Base-by-base conservation (phyloP, 352 stramenopile species). In the Globisporangium cylindrosporum region DNA sequence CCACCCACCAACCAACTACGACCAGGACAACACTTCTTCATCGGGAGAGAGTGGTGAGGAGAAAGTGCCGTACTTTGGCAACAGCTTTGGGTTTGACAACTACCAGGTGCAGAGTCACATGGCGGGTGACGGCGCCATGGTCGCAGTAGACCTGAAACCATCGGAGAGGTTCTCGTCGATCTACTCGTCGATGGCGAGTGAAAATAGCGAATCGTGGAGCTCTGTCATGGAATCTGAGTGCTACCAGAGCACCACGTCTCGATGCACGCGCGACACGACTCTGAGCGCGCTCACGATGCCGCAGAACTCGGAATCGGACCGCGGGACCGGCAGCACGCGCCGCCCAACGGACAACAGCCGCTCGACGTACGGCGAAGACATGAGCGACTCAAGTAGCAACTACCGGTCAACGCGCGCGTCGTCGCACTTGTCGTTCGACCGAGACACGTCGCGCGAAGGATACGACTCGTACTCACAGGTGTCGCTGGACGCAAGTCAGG, bases 191-290 rank as follows among this genome's bases (percentile, higher is more conserved):
- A 51, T 86, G n/a, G 73, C 75, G 29, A 90, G 81, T 68, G 73
- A 73, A 2, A 69, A 78, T 24, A 93, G 85, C 29, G 78, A 84
- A 24, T 83, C 80, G 22, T 93, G 85, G 85, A 93, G 85, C 67
- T 93, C 85, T 1, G 85, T 93, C 25, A 66, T 93, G 51, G 83
- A 74, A 38, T 93, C 85, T 4, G 85, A 93, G 8, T 81, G 69
- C 15, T 77, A 90, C 20, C 56, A 72, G 25, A 70, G 70, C 22
- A 69, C 66, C 15, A 63, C 70, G 12, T 85, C 78, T 43, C 85
- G 85, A 18, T 84, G 84, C 69, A 93, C 85, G 18, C 85, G 85
- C 9, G 85, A 93, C 59, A 92, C 85, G 38, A 78, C 69, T 5
- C 72, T 93, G n/a, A 93, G 82, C 70, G 77, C 69, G 34, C 78